Conservation (phyloP, 176 grass and related monocot genomes). For the Aegilops tauschii region DNA sequence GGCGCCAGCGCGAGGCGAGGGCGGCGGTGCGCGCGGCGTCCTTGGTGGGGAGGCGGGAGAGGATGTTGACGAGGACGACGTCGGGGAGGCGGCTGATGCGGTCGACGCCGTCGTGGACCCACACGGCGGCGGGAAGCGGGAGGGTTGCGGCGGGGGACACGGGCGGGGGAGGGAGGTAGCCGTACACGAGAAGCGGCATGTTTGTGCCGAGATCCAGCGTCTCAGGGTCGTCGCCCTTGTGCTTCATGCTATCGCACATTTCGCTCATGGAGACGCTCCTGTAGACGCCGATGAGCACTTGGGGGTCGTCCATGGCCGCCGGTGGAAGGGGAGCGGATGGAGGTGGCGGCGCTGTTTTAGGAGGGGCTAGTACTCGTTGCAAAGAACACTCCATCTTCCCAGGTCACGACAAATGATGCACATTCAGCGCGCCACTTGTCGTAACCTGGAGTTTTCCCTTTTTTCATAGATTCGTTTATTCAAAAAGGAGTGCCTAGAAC, state of each 20-base stretch:
- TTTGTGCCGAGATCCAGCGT: neutral
- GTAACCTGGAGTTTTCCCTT: too few relatives aligned
- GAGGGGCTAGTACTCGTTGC: too few relatives aligned
- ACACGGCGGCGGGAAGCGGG: neutral
- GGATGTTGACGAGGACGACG: neutral
- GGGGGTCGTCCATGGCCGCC: neutral
- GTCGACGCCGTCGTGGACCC: neutral
- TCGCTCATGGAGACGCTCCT: neutral
- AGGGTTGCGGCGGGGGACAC: neutral
- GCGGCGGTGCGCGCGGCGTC: neutral
- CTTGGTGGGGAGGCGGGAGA: neutral
- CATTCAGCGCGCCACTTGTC: too few relatives aligned
- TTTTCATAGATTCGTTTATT: too few relatives aligned
- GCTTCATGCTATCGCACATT: neutral
- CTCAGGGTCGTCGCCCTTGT: neutral
- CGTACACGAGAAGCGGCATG: neutral
- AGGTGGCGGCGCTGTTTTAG: neutral
- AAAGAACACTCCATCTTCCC: too few relatives aligned
- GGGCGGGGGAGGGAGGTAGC: neutral
- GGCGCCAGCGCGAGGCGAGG: neutral
- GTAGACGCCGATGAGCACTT: neutral
- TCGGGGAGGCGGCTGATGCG: neutral
- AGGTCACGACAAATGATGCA: too few relatives aligned
- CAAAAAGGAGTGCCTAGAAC: too few relatives aligned
- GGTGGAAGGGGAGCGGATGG: neutral